A percentile compares a stretch with the other conserved stretches of the same genome.
Conservation (phyloP, 192 early-diverging fungal species). For the Globomyces pollinis-pini region DNA sequence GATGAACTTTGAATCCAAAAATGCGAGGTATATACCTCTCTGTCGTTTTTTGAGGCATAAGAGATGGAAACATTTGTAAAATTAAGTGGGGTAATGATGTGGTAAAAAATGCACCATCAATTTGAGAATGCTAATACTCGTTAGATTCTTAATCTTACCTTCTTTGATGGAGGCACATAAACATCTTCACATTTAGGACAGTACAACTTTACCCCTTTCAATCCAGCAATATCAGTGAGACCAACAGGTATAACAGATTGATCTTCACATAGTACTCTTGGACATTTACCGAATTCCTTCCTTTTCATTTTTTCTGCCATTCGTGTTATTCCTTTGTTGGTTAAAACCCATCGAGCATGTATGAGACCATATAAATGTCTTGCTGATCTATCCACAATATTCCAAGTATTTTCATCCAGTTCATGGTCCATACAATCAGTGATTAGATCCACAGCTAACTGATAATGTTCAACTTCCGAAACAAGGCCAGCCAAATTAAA, state of each 20-base stretch:
- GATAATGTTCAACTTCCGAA: conserved; percentile 84
- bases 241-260: conserved; percentile 88
- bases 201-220: conserved; percentile 87
- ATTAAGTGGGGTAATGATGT: conserved; percentile 95
- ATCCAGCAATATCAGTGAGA: conserved; percentile 74
- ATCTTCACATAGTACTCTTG: conserved; percentile 83
- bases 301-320: conserved; percentile 96
- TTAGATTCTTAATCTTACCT: too few relatives aligned
- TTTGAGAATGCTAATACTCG: conserved; percentile 60
- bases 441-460: conserved; percentile 85
- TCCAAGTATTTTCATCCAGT: conserved; percentile 63
- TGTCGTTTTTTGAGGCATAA: conserved; percentile 65
- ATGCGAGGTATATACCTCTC: conserved; percentile 93
- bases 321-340: conserved; percentile 80
- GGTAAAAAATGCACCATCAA: conserved; percentile 96
- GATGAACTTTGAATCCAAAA: conserved; percentile 95
- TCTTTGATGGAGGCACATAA: conserved; percentile 83
- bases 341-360: conserved; percentile 94
- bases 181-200: conserved; percentile 96
- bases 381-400: conserved; percentile 79
- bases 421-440: conserved; percentile 76
- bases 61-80: conserved; percentile 80
- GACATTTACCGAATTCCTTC: conserved; percentile 93
- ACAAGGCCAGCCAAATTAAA: conserved; percentile 96
- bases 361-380: conserved; percentile 96